A percentile compares a stretch with the other conserved stretches of the same genome.
phyloP scores from a whole-genome alignment of 2,329 filamentous ascomycete genomes.

The Celoporthe dispersa region DNA sequence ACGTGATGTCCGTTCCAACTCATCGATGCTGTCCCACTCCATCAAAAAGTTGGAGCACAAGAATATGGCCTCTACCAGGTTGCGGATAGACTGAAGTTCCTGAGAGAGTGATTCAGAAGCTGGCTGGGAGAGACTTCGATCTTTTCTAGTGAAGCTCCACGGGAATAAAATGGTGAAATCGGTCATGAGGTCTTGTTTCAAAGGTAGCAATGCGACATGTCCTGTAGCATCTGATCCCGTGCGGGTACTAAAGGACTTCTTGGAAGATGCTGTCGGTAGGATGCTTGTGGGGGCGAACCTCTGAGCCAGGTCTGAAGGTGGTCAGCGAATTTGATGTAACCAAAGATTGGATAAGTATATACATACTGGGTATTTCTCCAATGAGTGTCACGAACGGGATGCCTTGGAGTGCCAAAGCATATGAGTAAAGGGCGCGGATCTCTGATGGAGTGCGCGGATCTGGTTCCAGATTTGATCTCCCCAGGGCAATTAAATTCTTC shows the following conservation, averaged over 20 bases:
- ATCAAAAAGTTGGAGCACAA: not conserved
- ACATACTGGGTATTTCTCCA: not conserved
- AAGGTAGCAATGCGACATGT: not conserved
- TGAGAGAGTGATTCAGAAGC: not conserved
- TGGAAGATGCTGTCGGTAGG: not conserved
- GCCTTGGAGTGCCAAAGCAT: not conserved
- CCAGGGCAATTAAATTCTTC: not conserved
- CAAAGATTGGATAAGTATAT: no score
- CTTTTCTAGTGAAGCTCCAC: not conserved
- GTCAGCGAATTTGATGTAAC: not conserved
- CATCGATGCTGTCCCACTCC: not conserved
- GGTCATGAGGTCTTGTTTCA: no score
- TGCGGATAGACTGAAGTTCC: not conserved
- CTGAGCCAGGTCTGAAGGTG: not conserved
- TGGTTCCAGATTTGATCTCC: not conserved
- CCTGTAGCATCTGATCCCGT: not conserved
- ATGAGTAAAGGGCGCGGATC: not conserved
- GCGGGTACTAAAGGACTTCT: not conserved
- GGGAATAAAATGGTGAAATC: not conserved
- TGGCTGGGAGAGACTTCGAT: not conserved
- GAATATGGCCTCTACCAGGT: not conserved
- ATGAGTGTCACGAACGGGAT: not conserved
- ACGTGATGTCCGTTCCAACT: not conserved
- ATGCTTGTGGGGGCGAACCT: not conserved
- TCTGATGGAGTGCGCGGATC: not conserved